Evolutionary conservation across 148 eudicot species (phyloP), one percentile per base, ranked within the genome.

Genomic region (Rhododendron molle): DNA sequence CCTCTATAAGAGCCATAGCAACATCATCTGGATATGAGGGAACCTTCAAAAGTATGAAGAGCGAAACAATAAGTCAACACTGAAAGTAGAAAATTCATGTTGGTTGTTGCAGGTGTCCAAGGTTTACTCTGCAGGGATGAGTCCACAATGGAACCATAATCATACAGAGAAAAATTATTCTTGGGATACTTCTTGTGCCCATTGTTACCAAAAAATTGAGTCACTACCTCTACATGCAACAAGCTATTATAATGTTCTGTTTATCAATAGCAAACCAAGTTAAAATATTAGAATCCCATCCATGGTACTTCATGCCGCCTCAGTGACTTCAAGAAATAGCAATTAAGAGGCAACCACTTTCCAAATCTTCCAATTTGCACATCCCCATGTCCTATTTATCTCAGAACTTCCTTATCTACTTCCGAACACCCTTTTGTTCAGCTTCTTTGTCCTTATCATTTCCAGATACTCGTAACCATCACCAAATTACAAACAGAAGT

Each of bases 11-110:
- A 88, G 98, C 98, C 99, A 97, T 97, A 26, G 98, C 99, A 80
- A 97, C 91, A 89, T 95, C 98, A 94, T 97, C 98, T 40, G 99
- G 99, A 93, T 89, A 97, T 81, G 99, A 97, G 87, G 99, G 99
- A 85, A 97, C 99, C 99, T 96, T 85, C 50, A 81, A 28, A 28
- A 83, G 81, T 21, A 88, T 78, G 80, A 86, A 78, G 83, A 87
- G 83, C 18, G 81, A 50, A 83, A 60, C 86, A 58, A 83, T 54
- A 30, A 28, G 83, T 88, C 85, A 86, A 85, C 47, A 84, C 38
- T 23, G 46, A 32, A 15, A 34, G 73, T 81, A 36, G 78, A 80
- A 47, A 23, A 47, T 40, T 23, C 14, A 32, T 47, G 32, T 10
- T 13, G 74, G 13, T 69, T 30, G 74, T 12, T 69, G 34, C 74